Percentiles rank a stretch among this genome's conserved stretches.
Conservation (phyloP, 306 rosid species). For the Fagus crenata region DNA sequence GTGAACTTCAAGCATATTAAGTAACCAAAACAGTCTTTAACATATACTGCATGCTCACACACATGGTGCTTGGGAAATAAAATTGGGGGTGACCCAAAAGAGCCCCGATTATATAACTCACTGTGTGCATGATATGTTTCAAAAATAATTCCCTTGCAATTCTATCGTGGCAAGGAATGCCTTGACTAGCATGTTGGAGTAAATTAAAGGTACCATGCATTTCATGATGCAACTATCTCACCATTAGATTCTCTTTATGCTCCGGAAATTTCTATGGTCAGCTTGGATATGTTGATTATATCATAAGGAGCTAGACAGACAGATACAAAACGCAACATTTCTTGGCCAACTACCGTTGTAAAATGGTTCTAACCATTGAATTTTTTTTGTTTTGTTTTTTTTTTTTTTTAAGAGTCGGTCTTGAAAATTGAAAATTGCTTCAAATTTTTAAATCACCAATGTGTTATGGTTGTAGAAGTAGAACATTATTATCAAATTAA, state of each 20-base stretch:
- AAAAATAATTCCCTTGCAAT: slow-evolving; percentile 48
- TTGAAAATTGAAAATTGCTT: neutral
- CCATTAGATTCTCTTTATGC: slow-evolving; percentile 28
- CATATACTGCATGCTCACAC: slow-evolving; percentile 42
- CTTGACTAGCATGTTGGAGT: slow-evolving; percentile 49
- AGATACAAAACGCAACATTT: slow-evolving; percentile 42
- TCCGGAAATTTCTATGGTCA: slow-evolving; percentile 60
- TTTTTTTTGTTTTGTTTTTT: neutral
- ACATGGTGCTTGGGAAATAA: slow-evolving; percentile 57
- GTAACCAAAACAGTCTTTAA: slow-evolving; percentile 13
- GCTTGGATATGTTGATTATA: slow-evolving; percentile 35
- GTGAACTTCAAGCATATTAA: slow-evolving; percentile 34
- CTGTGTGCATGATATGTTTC: slow-evolving; percentile 65
- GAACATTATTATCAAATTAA: no score
- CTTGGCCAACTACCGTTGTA: slow-evolving; percentile 60
- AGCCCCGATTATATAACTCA: slow-evolving; percentile 29
- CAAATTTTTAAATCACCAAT: neutral
- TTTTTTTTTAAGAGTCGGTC: neutral
- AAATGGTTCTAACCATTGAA: neutral
- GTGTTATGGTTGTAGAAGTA: neutral
- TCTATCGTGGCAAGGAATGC: slow-evolving; percentile 38
- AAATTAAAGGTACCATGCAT: slow-evolving; percentile 62
- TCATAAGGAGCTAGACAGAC: slow-evolving; percentile 23
- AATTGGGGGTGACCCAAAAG: slow-evolving; percentile 45
- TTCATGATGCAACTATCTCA: slow-evolving; percentile 16